phyloP scores from a whole-genome alignment of 805 yeast genomes.

The Pichia occidentalis region DNA sequence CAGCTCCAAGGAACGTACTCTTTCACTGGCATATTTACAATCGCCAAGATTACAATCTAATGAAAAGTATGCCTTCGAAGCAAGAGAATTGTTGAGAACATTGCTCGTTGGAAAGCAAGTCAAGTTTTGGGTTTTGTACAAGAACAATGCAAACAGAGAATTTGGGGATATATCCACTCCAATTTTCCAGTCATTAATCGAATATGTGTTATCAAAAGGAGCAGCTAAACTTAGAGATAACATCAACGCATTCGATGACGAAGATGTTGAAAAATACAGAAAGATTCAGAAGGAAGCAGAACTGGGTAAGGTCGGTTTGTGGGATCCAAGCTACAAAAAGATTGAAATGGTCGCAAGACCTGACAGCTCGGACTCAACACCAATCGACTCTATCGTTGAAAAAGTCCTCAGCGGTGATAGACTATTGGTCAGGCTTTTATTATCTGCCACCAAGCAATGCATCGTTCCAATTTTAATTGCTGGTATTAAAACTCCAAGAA shows the following conservation, averaged over 20 bases:
- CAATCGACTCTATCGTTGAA: constrained; percentile 59
- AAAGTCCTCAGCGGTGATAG: constrained; percentile 76
- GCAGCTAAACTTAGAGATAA: constrained; percentile 56
- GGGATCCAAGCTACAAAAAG: constrained; percentile 34
- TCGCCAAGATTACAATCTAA: constrained; percentile 44
- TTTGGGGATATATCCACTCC: constrained; percentile 70
- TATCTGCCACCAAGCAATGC: constrained; percentile 42
- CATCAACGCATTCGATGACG: constrained; percentile 31
- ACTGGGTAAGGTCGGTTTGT: constrained; percentile 46
- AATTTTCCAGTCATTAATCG: constrained; percentile 51
- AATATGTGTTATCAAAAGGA: constrained; percentile 51
- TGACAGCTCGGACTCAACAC: constrained; percentile 34
- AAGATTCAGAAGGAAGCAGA: constrained; percentile 46
- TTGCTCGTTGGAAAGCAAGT: constrained; percentile 60
- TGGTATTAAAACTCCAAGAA: constrained; percentile 68
- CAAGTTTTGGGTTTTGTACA: constrained; percentile 51
- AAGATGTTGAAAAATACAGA: constrained; percentile 35
- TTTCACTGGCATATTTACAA: constrained; percentile 59
- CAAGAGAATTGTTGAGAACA: constrained; percentile 56
- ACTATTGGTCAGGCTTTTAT: constrained; percentile 47
- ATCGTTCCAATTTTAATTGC: constrained; percentile 60
- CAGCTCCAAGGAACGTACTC: constrained; percentile 50
- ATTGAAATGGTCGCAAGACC: constrained; percentile 26
- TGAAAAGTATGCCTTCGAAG: constrained; percentile 46
- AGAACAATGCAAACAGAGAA: constrained; percentile 50